phyloP scores from a whole-genome alignment of 1,284 basidiomycete genomes.

The Cutaneotrichosporon cyanovorans region DNA sequence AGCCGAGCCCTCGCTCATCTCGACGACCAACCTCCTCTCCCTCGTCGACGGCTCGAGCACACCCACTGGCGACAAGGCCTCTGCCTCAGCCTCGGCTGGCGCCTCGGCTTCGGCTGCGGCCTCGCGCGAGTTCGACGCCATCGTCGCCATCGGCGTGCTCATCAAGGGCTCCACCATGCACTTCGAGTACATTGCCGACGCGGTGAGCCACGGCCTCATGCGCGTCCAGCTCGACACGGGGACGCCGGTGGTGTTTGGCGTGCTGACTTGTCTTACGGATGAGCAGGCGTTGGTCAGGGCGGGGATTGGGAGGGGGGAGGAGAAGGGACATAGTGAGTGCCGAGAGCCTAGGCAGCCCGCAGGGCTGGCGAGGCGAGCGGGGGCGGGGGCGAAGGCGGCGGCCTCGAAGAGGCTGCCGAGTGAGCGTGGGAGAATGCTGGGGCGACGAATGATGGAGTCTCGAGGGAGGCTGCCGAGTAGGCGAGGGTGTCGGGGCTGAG shows the following conservation, averaged over 20 bases:
- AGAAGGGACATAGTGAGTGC: slow-evolving; percentile 46
- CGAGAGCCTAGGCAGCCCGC: no score
- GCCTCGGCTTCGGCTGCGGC: slow-evolving; percentile 44
- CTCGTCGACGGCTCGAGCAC: slow-evolving; percentile 58
- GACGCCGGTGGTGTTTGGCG: slow-evolving; percentile 93
- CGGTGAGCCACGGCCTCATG: slow-evolving; percentile 89
- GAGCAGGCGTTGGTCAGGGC: slow-evolving; percentile 90
- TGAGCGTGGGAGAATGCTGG: no score
- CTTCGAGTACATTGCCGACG: slow-evolving; percentile 96
- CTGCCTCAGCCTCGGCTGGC: slow-evolving; percentile 47
- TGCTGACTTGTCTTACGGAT: slow-evolving; percentile 85
- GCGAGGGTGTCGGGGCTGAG: no score
- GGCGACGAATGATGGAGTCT: no score
- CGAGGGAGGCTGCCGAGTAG: no score
- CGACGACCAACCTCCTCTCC: slow-evolving; percentile 51
- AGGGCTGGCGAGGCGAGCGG: not conserved
- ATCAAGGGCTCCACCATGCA: slow-evolving; percentile 98
- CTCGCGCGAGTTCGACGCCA: slow-evolving; percentile 75
- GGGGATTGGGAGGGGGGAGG: slow-evolving; percentile 54
- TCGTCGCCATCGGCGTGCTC: slow-evolving; percentile 93
- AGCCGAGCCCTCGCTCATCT: slow-evolving; percentile 41
- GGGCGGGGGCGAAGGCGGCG: no score
- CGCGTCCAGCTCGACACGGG: slow-evolving; percentile 84
- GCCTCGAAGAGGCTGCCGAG: no score
- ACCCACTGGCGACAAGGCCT: slow-evolving; percentile 30